A percentile compares a stretch with the other conserved stretches of the same genome.
These are phyloP conservation scores for Hydrangea macrophylla DNA, from an alignment of 148 eudicot species.

Conservation along the genomic window DNA sequence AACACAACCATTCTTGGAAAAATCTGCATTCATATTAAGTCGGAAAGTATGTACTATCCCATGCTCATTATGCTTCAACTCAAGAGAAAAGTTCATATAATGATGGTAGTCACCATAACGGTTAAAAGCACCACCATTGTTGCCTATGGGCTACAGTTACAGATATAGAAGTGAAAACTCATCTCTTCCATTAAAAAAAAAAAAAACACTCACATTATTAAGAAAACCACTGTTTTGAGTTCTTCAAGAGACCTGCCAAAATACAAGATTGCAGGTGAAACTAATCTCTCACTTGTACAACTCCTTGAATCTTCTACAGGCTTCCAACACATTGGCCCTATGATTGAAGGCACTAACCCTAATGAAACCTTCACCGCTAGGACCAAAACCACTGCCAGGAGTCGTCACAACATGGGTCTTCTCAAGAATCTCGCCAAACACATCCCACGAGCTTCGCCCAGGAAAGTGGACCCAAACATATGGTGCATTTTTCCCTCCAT, in stretches of 20 bases:
- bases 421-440: slow-evolving; percentile 83
- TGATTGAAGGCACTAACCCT: slow-evolving; percentile 87
- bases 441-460: slow-evolving; percentile 92
- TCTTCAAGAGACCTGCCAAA: neutral
- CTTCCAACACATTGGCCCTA: slow-evolving; percentile 79
- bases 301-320: slow-evolving; percentile 85
- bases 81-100: no score
- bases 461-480: slow-evolving; percentile 96
- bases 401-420: slow-evolving; percentile 86
- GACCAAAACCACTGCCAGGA: slow-evolving; percentile 91
- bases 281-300: slow-evolving; percentile 59
- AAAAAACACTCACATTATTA: neutral
- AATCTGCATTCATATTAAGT: no score
- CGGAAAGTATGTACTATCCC: no score
- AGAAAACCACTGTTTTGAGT: neutral
- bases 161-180: neutral
- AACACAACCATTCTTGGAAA: no score
- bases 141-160: no score
- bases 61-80: no score
- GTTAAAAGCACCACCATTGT: neutral
- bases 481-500: slow-evolving; percentile 88
- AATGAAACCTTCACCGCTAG: slow-evolving; percentile 80
- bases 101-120: neutral
- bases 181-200: neutral
- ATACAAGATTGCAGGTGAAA: neutral